Evolutionary conservation across 2,329 filamentous ascomycete genomes (phyloP), one percentile per base, ranked within the genome.

Genomic region (Orbilia quercus): DNA sequence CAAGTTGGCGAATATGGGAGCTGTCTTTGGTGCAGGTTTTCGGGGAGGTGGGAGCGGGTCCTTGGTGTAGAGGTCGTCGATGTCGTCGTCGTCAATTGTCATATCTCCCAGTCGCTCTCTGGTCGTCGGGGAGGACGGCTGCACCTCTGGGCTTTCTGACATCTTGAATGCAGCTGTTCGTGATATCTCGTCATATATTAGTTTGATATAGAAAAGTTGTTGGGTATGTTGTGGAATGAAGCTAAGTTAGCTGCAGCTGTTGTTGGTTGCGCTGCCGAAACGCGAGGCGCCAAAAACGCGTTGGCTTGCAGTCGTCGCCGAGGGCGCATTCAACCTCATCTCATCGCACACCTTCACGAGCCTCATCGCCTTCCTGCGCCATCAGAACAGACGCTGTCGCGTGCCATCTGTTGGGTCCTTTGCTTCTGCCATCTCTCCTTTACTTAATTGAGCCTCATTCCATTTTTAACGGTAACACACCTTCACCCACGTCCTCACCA

Each of bases 21-120:
- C 60, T 57, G 63, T 74, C 60, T 66, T 66, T 18, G 54, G 22
- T 48, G 67, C 53, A 28, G 67, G 59, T 34, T 65, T 72, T 18
- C 48, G 34, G 25, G 67, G 67, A 36, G 67, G 67, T 40, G 67
- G 67, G 2, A 72, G 59, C 54, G 51, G 59, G 40, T 65, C 53
- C 11, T 18, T 59, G 25, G 50, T 59, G 54, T 72, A 59, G 36
- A 72, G 67, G 47, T 65, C 59, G 9, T 72, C 63, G 22, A 23
- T 42, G 14, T 65, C 54, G 1, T 57, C 50, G 47, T 74, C 70
- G 25, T 67, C 63, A 16, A 74, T 66, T 36, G 70, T 62, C 70
- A 74, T 67, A 7, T 44, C 60, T 2, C 59, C 51, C 11, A 60
- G 62, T 25, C 57, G 45, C 23, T 74, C 62, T 25, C 70, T 54